Evolutionary conservation across 148 eudicot species (phyloP).

Genomic region (Heliamphora exappendiculata): DNA sequence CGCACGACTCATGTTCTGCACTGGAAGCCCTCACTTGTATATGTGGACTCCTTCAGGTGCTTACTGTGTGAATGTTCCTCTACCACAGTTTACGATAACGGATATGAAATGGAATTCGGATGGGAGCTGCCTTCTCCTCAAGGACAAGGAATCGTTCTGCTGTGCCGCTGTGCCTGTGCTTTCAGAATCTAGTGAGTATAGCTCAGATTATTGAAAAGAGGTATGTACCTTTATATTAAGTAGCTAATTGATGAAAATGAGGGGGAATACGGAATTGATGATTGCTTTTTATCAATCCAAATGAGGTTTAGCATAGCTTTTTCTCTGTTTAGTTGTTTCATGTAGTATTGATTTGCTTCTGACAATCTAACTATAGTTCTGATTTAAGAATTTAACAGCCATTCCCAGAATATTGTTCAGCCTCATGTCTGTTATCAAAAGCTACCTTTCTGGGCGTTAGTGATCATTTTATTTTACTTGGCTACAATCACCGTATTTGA

Average conservation of each 20-base stretch:
- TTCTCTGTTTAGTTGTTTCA: not conserved
- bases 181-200: conserved; percentile 73
- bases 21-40: conserved; percentile 78
- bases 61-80: conserved; percentile 69
- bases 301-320: not conserved
- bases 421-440: not conserved
- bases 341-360: not conserved
- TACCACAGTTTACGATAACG: conserved; percentile 48
- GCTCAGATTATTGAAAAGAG: conserved; percentile 60
- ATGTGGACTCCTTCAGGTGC: conserved; percentile 97
- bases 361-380: not conserved
- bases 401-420: not conserved
- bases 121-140: conserved; percentile 77
- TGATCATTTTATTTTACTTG: not conserved
- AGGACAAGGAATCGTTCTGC: conserved; percentile 85
- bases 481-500: not conserved
- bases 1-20: conserved; percentile 71
- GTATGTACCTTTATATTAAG: not conserved
- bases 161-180: conserved; percentile 73
- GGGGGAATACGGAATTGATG: not conserved
- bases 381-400: conserved; percentile 10
- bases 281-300: not conserved
- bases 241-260: not conserved
- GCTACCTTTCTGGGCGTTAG: not conserved
- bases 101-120: conserved; percentile 87